Evolutionary conservation across 768 basidiomycete genomes (phyloP).

Genomic region (Lactarius evosmus): DNA sequence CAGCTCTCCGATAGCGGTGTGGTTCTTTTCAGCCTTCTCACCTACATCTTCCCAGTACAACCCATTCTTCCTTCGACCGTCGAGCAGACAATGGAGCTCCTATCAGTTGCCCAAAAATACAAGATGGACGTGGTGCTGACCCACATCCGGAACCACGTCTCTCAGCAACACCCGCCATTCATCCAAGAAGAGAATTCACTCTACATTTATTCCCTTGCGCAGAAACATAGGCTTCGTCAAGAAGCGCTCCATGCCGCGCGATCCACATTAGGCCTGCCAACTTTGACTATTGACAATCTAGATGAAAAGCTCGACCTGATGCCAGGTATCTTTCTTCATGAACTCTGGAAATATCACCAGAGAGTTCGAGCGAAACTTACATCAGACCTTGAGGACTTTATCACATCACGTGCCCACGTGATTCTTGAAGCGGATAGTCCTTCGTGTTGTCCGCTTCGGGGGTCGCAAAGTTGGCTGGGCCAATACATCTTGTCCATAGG

Average conservation of each 20-base stretch:
- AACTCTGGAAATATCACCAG: slow-evolving; percentile 13
- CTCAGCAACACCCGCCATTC: neutral
- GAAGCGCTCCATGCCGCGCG: slow-evolving; percentile 12
- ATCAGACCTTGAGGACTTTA: neutral
- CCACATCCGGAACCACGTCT: slow-evolving; percentile 1
- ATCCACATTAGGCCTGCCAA: neutral
- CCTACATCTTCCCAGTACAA: slow-evolving; percentile 1
- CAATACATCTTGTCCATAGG: neutral
- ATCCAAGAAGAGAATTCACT: neutral
- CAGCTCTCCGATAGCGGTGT: neutral
- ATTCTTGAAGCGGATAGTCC: too few relatives aligned
- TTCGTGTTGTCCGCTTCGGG: too few relatives aligned
- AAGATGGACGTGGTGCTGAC: slow-evolving; percentile 7
- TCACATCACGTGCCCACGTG: neutral
- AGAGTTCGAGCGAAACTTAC: neutral
- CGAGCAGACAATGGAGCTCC: slow-evolving; percentile 9
- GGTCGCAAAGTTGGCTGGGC: neutral
- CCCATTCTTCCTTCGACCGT: slow-evolving; percentile 2
- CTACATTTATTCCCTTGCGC: neutral
- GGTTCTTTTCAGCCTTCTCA: slow-evolving; percentile 11
- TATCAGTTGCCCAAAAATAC: slow-evolving; percentile 6
- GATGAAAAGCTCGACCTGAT: neutral
- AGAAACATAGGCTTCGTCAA: slow-evolving; percentile 6
- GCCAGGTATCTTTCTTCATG: neutral
- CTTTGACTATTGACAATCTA: neutral